These are phyloP conservation scores for Chrysoporthe cubensis DNA, from an alignment of 2,329 filamentous ascomycete species.

Conservation along the genomic window DNA sequence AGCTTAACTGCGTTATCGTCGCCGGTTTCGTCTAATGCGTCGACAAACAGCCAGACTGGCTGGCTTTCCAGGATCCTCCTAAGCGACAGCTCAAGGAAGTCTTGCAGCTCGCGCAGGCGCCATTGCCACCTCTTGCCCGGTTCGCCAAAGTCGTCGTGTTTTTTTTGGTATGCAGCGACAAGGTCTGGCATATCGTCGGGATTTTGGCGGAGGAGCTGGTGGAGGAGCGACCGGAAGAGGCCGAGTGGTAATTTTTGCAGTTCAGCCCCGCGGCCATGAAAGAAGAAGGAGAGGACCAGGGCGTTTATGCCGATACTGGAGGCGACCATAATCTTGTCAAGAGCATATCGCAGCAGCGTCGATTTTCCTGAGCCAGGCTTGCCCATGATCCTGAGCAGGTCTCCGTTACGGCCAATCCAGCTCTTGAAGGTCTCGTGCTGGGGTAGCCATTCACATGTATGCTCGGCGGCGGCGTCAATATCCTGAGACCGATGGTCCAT, in stretches of 20 bases:
- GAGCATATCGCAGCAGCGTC: slow-evolving; percentile 39
- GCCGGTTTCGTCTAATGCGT: slow-evolving; percentile 43
- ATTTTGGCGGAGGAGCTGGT: slow-evolving; percentile 38
- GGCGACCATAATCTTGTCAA: slow-evolving; percentile 27
- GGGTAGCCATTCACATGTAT: slow-evolving; percentile 42
- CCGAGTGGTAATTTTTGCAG: slow-evolving; percentile 41
- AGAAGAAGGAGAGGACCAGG: slow-evolving; percentile 40
- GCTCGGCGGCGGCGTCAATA: slow-evolving; percentile 30
- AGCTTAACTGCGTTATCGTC: slow-evolving; percentile 32
- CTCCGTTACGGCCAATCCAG: slow-evolving; percentile 32
- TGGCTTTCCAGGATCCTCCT: slow-evolving; percentile 29
- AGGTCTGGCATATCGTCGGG: slow-evolving; percentile 32
- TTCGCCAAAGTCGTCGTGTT: slow-evolving; percentile 20
- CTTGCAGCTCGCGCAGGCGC: slow-evolving; percentile 32
- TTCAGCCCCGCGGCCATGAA: slow-evolving; percentile 38
- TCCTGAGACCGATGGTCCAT: slow-evolving; percentile 35
- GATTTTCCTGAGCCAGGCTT: slow-evolving; percentile 47
- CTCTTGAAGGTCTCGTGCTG: slow-evolving; percentile 31
- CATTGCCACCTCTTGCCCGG: slow-evolving; percentile 36
- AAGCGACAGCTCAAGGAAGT: slow-evolving; percentile 32
- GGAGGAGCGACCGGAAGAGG: slow-evolving; percentile 41
- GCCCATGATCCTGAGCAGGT: slow-evolving; percentile 44
- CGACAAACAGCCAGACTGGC: slow-evolving; percentile 38
- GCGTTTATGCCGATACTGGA: neutral
- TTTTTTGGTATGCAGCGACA: slow-evolving; percentile 27